Base-by-base conservation (phyloP, 352 stramenopile genomes). In the Phytophthora niederhauseri region DNA sequence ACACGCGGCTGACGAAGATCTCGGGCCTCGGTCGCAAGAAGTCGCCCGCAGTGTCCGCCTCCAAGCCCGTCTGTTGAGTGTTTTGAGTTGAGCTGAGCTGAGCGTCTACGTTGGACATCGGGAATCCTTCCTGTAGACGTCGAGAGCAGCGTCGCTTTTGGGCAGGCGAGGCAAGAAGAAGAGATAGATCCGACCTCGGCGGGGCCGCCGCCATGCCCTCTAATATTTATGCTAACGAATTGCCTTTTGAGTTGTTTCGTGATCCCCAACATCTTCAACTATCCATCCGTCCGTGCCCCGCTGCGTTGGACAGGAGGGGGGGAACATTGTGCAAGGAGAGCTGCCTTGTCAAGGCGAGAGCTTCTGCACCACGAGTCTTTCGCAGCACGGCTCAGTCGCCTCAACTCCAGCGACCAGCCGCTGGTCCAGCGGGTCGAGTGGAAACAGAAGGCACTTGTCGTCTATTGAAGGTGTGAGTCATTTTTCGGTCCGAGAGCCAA, bases 1-100 rank as follows among this genome's bases (percentile, higher is more conserved):
- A 85, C 71, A 53, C 72, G 56, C 70, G 74, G 7, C 51, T 91
- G 31, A 78, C 77, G 19, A 84, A 80, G 48, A 74, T 92, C 53
- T 80, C 81, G 1, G 61, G 60, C 34, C 67, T 87, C 9, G 61
- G 49, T 8, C 71, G 78, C 31, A 77, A 68, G 67, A 81, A 75
- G 30, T 28, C 60, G 34, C 11, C 34, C 11, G 34, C 34, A 17
- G 4, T 7, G 14, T 30, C 64, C 14, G 34, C 52, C 6, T 24
- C 49, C 2, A 64, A 72, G 26, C 36, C 58, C 36, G 45, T 38
- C 20, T 60, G 55, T 74, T 74, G 38, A 17, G 11, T 41, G 34
- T 41, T 31, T 31, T 31, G 28, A 31, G 28, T 31, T 31, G 6
- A 31, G 28, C 6, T 31, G 28, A 26, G 11, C 4, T 49, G 12